These are phyloP conservation scores for Lenzites betulinus DNA, from an alignment of 768 basidiomycete species.

Conservation along the genomic window DNA sequence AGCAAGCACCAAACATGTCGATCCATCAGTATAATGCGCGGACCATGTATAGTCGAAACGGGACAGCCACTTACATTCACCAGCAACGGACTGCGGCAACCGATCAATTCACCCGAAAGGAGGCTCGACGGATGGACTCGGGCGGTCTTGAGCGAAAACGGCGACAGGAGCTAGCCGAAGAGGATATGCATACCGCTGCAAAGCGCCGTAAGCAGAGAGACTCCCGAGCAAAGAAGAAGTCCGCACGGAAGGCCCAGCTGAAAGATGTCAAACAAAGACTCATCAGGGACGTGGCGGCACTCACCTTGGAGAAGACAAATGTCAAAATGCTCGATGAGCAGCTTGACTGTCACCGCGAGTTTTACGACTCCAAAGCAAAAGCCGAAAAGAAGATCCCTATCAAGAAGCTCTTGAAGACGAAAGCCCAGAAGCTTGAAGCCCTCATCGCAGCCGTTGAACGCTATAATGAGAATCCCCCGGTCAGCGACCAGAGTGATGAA, in stretches of 20 bases:
- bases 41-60: neutral
- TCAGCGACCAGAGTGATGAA: too few species aligned
- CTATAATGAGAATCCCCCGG: neutral
- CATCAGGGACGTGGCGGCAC: neutral
- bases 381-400: neutral
- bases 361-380: neutral
- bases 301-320: neutral
- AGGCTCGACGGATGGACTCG: neutral
- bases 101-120: neutral
- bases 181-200: neutral
- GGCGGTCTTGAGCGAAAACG: neutral
- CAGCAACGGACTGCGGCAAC: neutral
- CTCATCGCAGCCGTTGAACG: neutral
- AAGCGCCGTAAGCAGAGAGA: too few species aligned
- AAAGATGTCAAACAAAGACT: neutral
- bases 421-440: neutral
- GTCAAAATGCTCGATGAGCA: neutral
- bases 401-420: neutral
- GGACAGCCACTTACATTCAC: neutral
- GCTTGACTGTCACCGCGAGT: neutral
- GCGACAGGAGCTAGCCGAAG: neutral
- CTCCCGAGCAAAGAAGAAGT: too few species aligned
- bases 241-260: neutral
- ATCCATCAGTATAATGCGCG: constrained; percentile 15
- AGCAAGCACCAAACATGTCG: constrained; percentile 1